These are phyloP conservation scores for Tulasnella sp. DNA, from an alignment of 768 basidiomycete genomes.

Conservation along the genomic window DNA sequence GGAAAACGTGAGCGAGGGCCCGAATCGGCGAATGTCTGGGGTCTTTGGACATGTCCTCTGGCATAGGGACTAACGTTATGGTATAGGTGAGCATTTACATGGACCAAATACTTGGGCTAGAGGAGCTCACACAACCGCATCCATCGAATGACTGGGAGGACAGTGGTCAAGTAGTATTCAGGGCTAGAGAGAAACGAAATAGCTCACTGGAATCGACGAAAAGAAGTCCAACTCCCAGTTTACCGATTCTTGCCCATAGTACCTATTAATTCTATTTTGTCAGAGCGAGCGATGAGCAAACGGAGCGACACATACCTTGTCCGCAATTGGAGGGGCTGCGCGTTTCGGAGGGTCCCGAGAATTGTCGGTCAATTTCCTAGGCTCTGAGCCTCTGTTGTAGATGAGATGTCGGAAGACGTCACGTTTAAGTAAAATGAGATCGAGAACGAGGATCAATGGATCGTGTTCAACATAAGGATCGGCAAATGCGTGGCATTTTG, in stretches of 20 bases:
- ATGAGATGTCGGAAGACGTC: constrained; percentile 81
- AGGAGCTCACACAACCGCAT: not conserved
- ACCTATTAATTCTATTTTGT: not conserved
- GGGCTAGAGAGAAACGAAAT: not conserved
- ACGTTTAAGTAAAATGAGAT: constrained; percentile 79
- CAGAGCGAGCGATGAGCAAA: not conserved
- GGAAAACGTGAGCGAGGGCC: not conserved
- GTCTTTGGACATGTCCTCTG: not conserved
- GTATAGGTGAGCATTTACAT: not conserved
- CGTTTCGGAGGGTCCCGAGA: not conserved
- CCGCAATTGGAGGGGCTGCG: not conserved
- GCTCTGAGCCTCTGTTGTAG: constrained; percentile 75
- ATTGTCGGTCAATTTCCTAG: constrained; percentile 47
- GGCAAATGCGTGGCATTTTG: constrained; percentile 58
- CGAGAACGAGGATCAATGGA: constrained; percentile 68
- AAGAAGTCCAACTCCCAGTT: constrained; percentile 1
- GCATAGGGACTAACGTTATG: not conserved
- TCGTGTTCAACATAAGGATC: constrained; percentile 91
- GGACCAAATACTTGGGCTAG: not conserved
- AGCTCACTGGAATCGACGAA: not conserved
- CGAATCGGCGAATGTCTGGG: not conserved
- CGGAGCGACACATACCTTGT: not conserved
- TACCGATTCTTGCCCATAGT: not conserved
- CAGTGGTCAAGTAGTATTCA: not conserved
- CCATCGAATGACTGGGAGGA: not conserved